Percentiles rank a stretch among this genome's conserved stretches.
phyloP scores from a whole-genome alignment of 1,284 basidiomycete genomes.

The Sparassis latifolia region DNA sequence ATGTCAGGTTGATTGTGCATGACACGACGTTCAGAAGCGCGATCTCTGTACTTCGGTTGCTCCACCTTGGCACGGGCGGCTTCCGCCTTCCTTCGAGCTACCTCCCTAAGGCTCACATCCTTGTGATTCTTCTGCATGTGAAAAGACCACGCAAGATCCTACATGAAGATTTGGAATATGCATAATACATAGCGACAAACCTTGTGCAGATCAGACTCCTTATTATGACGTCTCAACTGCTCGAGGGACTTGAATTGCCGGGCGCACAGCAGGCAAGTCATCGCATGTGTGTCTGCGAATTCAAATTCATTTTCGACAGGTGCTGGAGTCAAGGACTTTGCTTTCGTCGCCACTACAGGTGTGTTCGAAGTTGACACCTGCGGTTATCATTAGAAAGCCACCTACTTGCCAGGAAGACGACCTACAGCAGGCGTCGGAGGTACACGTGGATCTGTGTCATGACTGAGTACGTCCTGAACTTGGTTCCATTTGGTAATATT shows the following conservation, averaged over 20 bases:
- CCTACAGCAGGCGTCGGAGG: conserved; percentile 9
- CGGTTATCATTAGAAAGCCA: conserved; percentile 3
- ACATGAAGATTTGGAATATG: no score
- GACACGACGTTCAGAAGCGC: conserved; percentile 82
- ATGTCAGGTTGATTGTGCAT: conserved; percentile 87
- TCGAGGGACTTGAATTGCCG: conserved; percentile 87
- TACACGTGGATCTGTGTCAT: conserved; percentile 18
- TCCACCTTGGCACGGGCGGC: conserved; percentile 36
- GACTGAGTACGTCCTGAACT: conserved; percentile 76
- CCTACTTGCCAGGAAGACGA: neutral
- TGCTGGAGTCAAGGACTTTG: conserved; percentile 29
- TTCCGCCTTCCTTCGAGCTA: conserved; percentile 67
- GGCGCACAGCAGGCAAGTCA: conserved; percentile 85
- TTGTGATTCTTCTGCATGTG: conserved; percentile 70
- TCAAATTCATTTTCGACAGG: conserved; percentile 58
- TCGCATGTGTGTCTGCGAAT: conserved; percentile 64
- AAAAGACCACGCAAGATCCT: neutral
- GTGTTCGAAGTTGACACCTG: conserved; percentile 18
- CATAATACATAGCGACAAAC: conserved; percentile 23
- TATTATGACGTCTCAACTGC: conserved; percentile 80
- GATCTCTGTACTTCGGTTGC: conserved; percentile 80
- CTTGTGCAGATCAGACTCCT: conserved; percentile 91
- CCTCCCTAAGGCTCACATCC: conserved; percentile 61
- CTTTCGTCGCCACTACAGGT: conserved; percentile 9
- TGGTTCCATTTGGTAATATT: conserved; percentile 95